A percentile compares a stretch with the other conserved stretches of the same genome.
Evolutionary conservation across 2,329 filamentous ascomycete species (phyloP).

Genomic region (Apiospora sp.): DNA sequence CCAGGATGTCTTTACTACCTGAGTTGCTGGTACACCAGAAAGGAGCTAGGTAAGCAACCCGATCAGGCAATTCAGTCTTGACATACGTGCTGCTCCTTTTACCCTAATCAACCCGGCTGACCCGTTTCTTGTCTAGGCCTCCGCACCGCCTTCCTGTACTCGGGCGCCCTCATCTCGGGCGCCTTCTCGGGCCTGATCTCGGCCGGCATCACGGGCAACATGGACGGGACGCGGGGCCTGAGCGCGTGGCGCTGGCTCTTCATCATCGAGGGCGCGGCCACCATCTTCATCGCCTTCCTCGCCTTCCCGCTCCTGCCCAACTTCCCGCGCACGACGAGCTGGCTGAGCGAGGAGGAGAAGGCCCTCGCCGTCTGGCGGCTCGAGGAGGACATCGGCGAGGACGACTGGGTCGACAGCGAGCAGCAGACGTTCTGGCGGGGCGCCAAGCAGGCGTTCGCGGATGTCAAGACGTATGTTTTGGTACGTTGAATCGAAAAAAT

Average conservation of each 20-base stretch:
- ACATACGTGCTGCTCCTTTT: neutral
- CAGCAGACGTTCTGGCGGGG: constrained; percentile 65
- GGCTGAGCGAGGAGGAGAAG: constrained; percentile 65
- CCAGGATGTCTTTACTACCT: constrained; percentile 71
- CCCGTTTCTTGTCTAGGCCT: constrained; percentile 48
- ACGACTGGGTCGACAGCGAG: constrained; percentile 65
- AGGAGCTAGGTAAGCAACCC: constrained; percentile 57
- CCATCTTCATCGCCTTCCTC: constrained; percentile 63
- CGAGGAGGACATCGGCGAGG: constrained; percentile 70
- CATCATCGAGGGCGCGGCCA: constrained; percentile 74
- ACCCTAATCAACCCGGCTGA: neutral
- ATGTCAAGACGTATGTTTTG: constrained; percentile 68
- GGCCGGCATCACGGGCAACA: constrained; percentile 70
- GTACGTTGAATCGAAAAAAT: constrained; percentile 43
- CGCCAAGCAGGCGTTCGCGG: constrained; percentile 61
- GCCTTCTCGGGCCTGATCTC: constrained; percentile 74
- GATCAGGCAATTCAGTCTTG: neutral
- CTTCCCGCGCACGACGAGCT: constrained; percentile 67
- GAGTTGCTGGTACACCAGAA: constrained; percentile 73
- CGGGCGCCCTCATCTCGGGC: constrained; percentile 73
- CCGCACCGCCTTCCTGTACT: constrained; percentile 72
- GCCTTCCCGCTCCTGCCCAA: constrained; percentile 63
- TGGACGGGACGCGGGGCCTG: constrained; percentile 65
- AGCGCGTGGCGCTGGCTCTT: constrained; percentile 53
- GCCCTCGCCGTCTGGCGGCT: constrained; percentile 67